Evolutionary conservation across 306 rosid genomes (phyloP).

Genomic region (Fragaria nilgerrensis): DNA sequence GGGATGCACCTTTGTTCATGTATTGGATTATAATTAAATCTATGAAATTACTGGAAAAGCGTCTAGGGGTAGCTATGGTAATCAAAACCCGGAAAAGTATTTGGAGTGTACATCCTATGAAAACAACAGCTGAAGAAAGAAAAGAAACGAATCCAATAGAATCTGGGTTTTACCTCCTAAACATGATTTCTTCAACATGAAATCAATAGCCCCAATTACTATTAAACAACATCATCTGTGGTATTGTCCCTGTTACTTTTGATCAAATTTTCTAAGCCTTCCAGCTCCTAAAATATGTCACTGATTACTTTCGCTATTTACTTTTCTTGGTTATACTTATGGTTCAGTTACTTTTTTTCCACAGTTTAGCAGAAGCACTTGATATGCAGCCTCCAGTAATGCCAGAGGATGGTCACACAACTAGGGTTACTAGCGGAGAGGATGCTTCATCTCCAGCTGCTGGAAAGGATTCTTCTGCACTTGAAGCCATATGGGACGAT

Average conservation of each 20-base stretch:
- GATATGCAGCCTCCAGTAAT: slow-evolving; percentile 99
- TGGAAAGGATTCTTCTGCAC: slow-evolving; percentile 83
- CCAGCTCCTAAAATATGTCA: neutral
- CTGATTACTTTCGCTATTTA: slow-evolving; percentile 3
- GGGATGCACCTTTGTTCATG: neutral
- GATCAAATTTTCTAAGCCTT: neutral
- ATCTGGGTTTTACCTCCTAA: neutral
- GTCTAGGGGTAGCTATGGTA: neutral
- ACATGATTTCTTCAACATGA: neutral
- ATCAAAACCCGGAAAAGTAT: neutral
- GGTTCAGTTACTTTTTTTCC: slow-evolving; percentile 17
- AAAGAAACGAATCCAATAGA: neutral
- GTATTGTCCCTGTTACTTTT: neutral
- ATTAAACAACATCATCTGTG: neutral
- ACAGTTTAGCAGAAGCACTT: slow-evolving; percentile 97
- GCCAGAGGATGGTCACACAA: slow-evolving; percentile 99
- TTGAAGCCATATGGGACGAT: slow-evolving; percentile 95
- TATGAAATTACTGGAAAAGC: neutral
- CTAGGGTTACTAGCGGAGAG: slow-evolving; percentile 88
- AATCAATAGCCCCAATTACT: neutral
- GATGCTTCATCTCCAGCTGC: slow-evolving; percentile 73
- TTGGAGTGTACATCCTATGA: neutral
- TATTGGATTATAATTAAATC: neutral
- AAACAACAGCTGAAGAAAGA: neutral
- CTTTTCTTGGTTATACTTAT: slow-evolving; percentile 8